A percentile compares a stretch with the other conserved stretches of the same genome.
phyloP scores from a whole-genome alignment of 1,284 basidiomycete genomes.

The Psilocybe mexicana region DNA sequence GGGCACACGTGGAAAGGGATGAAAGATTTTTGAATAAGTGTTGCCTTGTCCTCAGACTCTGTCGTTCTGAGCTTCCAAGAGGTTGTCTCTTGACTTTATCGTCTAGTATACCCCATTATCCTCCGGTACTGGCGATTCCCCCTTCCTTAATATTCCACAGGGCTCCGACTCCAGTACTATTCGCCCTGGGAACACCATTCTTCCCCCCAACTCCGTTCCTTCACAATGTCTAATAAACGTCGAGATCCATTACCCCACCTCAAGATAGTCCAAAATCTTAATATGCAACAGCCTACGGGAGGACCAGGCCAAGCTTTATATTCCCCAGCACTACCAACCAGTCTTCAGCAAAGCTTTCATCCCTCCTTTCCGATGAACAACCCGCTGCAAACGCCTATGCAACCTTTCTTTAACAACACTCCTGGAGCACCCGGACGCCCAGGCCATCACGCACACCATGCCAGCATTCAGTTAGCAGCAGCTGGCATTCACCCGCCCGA shows the following conservation, averaged over 20 bases:
- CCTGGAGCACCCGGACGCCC: constrained; percentile 55
- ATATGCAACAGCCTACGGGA: constrained; percentile 46
- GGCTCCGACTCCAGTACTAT: constrained; percentile 1
- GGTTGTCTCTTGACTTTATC: constrained; percentile 7
- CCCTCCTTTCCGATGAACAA: constrained; percentile 50
- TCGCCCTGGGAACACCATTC: not conserved
- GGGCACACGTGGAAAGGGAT: constrained; percentile 7
- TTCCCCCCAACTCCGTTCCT: not conserved
- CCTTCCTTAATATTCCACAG: constrained; percentile 3
- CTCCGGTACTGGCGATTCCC: constrained; percentile 5
- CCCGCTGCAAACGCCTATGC: constrained; percentile 70
- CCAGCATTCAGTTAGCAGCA: constrained; percentile 61
- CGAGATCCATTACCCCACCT: constrained; percentile 43
- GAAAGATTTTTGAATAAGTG: constrained; percentile 1
- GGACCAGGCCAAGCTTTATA: constrained; percentile 47
- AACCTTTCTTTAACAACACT: constrained; percentile 57
- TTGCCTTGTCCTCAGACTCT: constrained; percentile 1
- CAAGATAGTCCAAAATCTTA: constrained; percentile 45
- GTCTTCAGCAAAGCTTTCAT: constrained; percentile 58
- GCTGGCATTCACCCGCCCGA: constrained; percentile 58
- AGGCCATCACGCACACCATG: constrained; percentile 48
- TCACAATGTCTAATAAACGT: constrained; percentile 19
- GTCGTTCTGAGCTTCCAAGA: constrained; percentile 6
- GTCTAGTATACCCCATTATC: constrained; percentile 11
- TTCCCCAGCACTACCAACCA: constrained; percentile 65